These are phyloP conservation scores for Marasmius oreades DNA, from an alignment of 1,284 basidiomycete genomes.

Conservation along the genomic window DNA sequence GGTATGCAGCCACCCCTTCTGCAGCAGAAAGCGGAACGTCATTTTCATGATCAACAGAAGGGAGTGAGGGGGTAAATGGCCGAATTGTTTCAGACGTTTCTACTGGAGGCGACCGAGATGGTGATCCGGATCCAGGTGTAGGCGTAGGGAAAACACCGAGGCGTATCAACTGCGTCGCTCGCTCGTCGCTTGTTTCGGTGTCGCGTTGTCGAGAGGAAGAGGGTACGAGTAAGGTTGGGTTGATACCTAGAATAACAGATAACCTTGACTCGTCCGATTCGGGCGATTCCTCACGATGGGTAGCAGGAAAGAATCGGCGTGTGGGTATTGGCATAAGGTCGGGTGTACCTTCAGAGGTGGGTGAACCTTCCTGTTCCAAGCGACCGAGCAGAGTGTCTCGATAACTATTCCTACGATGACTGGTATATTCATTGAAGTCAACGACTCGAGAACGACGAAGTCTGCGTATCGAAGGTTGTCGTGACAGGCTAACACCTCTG, in stretches of 20 bases:
- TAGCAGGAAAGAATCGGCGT: slow-evolving; percentile 1
- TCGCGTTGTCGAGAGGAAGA: neutral
- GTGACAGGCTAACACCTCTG: neutral
- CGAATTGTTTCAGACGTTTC: slow-evolving; percentile 19
- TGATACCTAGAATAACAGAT: neutral
- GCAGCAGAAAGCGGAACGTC: slow-evolving; percentile 5
- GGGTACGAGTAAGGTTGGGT: neutral
- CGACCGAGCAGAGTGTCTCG: slow-evolving; percentile 2
- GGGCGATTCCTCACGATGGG: neutral
- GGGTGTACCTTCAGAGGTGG: neutral
- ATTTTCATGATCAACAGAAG: neutral
- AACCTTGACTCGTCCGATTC: neutral
- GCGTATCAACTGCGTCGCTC: too few species aligned
- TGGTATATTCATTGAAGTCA: slow-evolving; percentile 28
- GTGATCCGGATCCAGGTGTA: too few species aligned
- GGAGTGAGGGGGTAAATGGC: slow-evolving; percentile 26
- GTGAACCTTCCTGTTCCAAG: neutral
- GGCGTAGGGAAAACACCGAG: too few species aligned
- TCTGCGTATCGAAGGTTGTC: slow-evolving; percentile 5
- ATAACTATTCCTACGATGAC: slow-evolving; percentile 36
- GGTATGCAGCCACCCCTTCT: neutral
- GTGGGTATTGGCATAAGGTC: neutral
- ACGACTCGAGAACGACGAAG: slow-evolving; percentile 23
- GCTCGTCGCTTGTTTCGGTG: too few species aligned
- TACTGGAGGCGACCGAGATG: too few species aligned